phyloP scores from a whole-genome alignment of 1,284 basidiomycete species.

The Naganishia sp. region DNA sequence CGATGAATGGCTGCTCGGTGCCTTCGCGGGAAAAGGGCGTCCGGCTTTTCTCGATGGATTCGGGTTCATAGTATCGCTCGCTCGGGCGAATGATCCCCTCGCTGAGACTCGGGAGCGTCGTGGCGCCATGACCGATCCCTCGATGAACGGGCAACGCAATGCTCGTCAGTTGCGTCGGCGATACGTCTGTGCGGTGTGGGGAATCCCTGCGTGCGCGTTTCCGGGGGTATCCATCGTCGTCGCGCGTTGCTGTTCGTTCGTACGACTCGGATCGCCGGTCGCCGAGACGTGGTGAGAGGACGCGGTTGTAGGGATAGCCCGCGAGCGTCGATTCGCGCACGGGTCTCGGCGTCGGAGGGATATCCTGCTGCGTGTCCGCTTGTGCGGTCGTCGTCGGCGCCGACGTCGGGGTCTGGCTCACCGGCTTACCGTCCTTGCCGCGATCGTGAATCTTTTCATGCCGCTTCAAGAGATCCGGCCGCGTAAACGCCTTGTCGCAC shows the following conservation, averaged over 20 bases:
- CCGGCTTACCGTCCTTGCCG: not conserved
- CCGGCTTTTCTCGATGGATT: not conserved
- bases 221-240: not conserved
- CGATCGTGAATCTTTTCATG: constrained; percentile 27
- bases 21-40: constrained; percentile 10
- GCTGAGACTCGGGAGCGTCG: constrained; percentile 20
- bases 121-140: constrained; percentile 15
- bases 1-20: too few species aligned
- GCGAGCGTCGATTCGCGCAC: constrained; percentile 15
- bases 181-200: not conserved
- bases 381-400: not conserved
- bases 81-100: constrained; percentile 7
- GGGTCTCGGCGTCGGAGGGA: not conserved
- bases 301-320: constrained; percentile 17
- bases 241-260: constrained; percentile 3
- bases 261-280: constrained; percentile 10
- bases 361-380: not conserved
- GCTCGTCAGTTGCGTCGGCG: not conserved
- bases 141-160: constrained; percentile 14
- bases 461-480: constrained; percentile 26
- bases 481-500: constrained; percentile 21
- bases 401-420: not conserved
- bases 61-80: not conserved
- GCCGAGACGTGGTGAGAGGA: not conserved
- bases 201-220: constrained; percentile 9